Conservation (phyloP, 169 alveolate species). For the Plasmodium vivax region DNA sequence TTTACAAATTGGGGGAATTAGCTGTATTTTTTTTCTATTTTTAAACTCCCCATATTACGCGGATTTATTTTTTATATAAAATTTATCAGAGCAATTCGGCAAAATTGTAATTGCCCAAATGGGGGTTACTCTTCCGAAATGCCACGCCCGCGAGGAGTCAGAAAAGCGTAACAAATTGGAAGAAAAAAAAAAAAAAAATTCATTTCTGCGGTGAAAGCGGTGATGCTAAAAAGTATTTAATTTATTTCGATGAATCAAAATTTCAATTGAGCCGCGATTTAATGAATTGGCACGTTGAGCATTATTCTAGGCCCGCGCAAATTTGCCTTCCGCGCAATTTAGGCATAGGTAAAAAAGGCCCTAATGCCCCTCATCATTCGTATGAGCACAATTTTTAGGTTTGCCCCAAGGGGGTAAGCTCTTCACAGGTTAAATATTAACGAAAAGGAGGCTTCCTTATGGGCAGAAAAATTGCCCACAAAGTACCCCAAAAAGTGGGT, state of each 20-base stretch:
- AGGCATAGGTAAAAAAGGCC: too few relatives aligned
- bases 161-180: background rate
- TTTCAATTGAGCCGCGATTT: too few relatives aligned
- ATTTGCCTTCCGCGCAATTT: background rate
- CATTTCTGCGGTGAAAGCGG: background rate
- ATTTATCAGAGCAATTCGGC: background rate
- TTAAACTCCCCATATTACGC: background rate
- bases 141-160: background rate
- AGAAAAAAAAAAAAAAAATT: too few relatives aligned
- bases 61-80: too few relatives aligned
- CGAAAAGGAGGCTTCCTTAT: background rate
- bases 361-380: background rate
- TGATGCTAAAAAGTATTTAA: background rate
- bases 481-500: slow-evolving; percentile 6
- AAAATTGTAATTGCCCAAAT: background rate
- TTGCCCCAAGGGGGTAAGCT: background rate
- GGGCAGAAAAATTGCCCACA: background rate
- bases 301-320: background rate
- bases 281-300: background rate
- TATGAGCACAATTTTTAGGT: background rate
- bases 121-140: background rate
- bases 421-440: background rate
- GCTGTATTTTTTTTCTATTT: background rate
- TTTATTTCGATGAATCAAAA: too few relatives aligned
- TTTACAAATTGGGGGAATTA: background rate